Base-by-base conservation (phyloP, 1,284 basidiomycete species). In the Melampsora americana region DNA sequence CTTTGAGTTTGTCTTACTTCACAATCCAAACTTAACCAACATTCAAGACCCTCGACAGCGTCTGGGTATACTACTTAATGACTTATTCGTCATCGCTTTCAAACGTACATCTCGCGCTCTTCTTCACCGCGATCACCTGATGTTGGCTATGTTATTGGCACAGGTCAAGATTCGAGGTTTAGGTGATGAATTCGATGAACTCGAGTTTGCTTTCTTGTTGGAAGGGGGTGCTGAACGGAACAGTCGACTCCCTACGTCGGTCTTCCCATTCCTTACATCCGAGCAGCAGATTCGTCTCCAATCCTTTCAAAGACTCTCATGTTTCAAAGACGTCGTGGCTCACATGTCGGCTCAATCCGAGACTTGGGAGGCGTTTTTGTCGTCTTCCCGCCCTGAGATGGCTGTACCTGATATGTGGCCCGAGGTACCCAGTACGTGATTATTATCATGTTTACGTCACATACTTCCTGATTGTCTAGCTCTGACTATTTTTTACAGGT, bases 1-100 rank as follows among this genome's bases (percentile, higher is more conserved):
- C 80, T 99, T 99, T 84, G 93, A 98, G 85, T 92, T 91, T 80
- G 89, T 98, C 74, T 87, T 99, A 9, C 90, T 91, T 78, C 90
- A 92, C 80, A 98, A 98, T 82, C 93, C 94, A 9, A 91, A 93
- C 82, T 87, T 97, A 78, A 88, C 88, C 81, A 88, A 87, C 78
- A 86, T 96, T 77, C 86, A 88, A 6, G 93, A 97, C 79, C 84
- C 92, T 74, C 85, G 86, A 78, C 85, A 85, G 66, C 89, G 96
- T 23, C 89, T 93, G 69, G 87, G 90, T 35, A 91, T 95, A 70
- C 85, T 99, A n/a, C 85, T 93, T 75, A 89, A 90, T 77, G 94
- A 97, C 80, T 87, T 99, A 16, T 99, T 99, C 88, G 84, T 94
- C 46, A 87, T 92, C 46, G 89, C 94, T 26, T 98, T 92, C 85